These are phyloP conservation scores for Oryza australiensis DNA, from an alignment of 176 grass and related monocot genomes.

Conservation along the genomic window DNA sequence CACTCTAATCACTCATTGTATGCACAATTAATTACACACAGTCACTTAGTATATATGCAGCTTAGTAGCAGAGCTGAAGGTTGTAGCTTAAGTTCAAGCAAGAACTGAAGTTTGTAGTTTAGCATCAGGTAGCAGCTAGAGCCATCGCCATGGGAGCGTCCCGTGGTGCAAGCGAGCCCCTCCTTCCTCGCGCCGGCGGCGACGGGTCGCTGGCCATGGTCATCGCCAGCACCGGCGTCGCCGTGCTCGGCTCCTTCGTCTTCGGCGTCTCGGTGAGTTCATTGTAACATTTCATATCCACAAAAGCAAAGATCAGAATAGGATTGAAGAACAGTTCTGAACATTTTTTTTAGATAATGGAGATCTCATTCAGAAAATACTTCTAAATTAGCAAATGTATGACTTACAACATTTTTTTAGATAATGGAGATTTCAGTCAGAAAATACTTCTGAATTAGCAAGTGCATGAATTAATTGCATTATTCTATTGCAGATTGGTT, in stretches of 20 bases:
- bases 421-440: too few species aligned
- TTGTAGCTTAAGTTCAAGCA: background rate
- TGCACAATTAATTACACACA: background rate
- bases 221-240: conserved; percentile 51
- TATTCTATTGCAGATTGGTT: conserved; percentile 43
- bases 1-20: background rate
- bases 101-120: background rate
- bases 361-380: background rate
- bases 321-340: background rate
- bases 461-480: too few species aligned
- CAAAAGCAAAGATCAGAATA: background rate
- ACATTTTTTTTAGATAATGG: too few species aligned
- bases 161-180: background rate
- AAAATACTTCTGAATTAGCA: too few species aligned
- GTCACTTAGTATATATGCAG: background rate
- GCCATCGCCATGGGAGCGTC: background rate
- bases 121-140: background rate
- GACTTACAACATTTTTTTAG: too few species aligned
- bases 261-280: conserved; percentile 61
- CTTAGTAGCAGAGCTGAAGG: background rate
- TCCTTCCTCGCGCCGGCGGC: background rate
- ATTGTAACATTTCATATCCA: background rate
- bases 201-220: conserved; percentile 35
- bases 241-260: conserved; percentile 57
- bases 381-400: background rate